A percentile compares a stretch with the other conserved stretches of the same genome.
Conservation (phyloP, 306 rosid genomes). For the Vachellia collinsii region DNA sequence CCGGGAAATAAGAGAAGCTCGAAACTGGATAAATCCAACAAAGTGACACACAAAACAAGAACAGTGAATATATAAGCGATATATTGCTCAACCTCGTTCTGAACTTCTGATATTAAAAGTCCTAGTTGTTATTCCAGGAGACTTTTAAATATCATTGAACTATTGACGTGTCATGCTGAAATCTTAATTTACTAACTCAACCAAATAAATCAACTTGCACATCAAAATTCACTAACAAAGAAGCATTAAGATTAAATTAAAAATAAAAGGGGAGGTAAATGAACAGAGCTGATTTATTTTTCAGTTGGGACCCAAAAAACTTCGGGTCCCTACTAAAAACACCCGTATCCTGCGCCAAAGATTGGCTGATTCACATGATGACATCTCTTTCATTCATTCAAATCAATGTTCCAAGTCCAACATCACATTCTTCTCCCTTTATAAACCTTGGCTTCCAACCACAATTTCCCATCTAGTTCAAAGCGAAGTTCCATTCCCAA, state of each 20-base stretch:
- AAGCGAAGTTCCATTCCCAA: conserved; percentile 5
- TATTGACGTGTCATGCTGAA: too few relatives aligned
- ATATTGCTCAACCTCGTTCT: too few relatives aligned
- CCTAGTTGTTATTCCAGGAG: too few relatives aligned
- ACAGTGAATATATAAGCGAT: too few relatives aligned
- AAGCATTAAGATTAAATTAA: too few relatives aligned
- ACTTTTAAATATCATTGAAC: too few relatives aligned
- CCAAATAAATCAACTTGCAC: too few relatives aligned
- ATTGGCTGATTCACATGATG: conserved; percentile 73
- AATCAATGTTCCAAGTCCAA: conserved; percentile 28
- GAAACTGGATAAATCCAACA: too few relatives aligned
- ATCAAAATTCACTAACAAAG: too few relatives aligned
- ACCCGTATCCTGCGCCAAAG: conserved; percentile 77
- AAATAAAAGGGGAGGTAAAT: conserved; percentile 18
- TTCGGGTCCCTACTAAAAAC: conserved; percentile 40
- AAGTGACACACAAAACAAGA: too few relatives aligned
- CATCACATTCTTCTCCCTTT: conserved; percentile 31
- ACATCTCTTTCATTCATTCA: conserved; percentile 44
- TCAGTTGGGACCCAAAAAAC: conserved; percentile 30
- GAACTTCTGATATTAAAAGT: too few relatives aligned
- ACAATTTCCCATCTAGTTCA: not conserved
- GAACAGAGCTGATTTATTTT: not conserved
- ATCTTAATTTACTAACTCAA: too few relatives aligned
- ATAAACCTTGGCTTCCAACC: conserved; percentile 21
- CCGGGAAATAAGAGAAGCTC: not conserved